Conservation (phyloP, 2,329 filamentous ascomycete species). For the Ophiocordyceps australis region DNA sequence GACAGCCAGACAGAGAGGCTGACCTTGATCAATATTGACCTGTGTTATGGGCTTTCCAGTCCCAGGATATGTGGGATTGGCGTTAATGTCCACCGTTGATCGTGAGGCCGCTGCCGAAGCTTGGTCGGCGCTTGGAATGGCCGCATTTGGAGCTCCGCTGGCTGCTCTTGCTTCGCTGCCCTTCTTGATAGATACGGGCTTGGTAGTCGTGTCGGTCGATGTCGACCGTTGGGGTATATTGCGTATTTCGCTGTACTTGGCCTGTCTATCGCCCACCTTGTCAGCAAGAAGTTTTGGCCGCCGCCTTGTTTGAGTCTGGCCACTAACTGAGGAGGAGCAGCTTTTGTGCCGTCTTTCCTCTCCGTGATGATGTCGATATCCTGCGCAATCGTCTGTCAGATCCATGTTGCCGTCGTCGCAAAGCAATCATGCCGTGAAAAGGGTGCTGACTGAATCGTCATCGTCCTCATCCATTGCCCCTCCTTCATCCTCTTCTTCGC, state of each 20-base stretch:
- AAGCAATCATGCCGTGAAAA: neutral
- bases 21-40: slow-evolving; percentile 53
- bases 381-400: slow-evolving; percentile 13
- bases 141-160: slow-evolving; percentile 9
- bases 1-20: slow-evolving; percentile 1
- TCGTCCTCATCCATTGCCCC: slow-evolving; percentile 43
- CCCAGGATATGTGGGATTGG: slow-evolving; percentile 58
- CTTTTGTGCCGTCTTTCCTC: slow-evolving; percentile 43
- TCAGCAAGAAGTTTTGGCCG: neutral
- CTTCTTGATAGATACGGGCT: slow-evolving; percentile 26
- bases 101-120: slow-evolving; percentile 52
- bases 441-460: slow-evolving; percentile 20
- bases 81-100: slow-evolving; percentile 73
- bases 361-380: slow-evolving; percentile 54
- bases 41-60: slow-evolving; percentile 69
- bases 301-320: neutral
- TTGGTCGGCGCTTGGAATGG: slow-evolving; percentile 26
- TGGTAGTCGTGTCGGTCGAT: slow-evolving; percentile 28
- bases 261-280: slow-evolving; percentile 22
- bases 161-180: slow-evolving; percentile 18
- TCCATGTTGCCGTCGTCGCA: neutral
- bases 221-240: slow-evolving; percentile 44
- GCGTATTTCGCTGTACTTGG: slow-evolving; percentile 45
- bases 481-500: slow-evolving; percentile 44
- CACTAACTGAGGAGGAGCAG: slow-evolving; percentile 38